Evolutionary conservation across 2,329 filamentous ascomycete genomes (phyloP).

Genomic region (Cladophialophora bantiana): DNA sequence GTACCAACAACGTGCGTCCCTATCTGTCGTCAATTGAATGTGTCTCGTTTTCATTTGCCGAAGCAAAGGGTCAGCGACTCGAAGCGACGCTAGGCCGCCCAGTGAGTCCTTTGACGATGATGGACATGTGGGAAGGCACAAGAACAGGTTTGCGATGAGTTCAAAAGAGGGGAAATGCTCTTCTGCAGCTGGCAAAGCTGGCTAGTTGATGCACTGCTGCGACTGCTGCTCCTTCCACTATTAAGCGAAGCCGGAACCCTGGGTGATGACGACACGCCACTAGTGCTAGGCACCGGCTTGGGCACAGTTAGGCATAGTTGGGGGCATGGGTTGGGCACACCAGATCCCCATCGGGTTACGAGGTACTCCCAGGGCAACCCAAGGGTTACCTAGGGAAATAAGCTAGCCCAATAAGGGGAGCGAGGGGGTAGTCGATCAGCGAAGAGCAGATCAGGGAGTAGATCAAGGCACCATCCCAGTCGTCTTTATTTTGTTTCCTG

Average conservation of each 20-base stretch:
- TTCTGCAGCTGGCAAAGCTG: not conserved
- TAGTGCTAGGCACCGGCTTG: not conserved
- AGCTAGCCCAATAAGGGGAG: not conserved
- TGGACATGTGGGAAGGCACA: not conserved
- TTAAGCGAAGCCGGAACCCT: not conserved
- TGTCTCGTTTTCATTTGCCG: not conserved
- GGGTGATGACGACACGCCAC: not conserved
- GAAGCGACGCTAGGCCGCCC: not conserved
- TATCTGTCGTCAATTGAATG: not conserved
- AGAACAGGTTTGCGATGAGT: slow-evolving; percentile 4
- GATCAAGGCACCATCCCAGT: not conserved
- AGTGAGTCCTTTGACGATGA: not conserved
- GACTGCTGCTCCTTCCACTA: not conserved
- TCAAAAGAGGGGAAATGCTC: not conserved
- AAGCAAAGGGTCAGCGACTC: not conserved
- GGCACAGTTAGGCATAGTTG: not conserved
- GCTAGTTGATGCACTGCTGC: not conserved
- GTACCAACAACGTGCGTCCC: not conserved
- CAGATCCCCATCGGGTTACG: slow-evolving; percentile 5
- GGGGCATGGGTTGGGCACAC: not conserved
- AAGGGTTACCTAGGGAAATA: not conserved
- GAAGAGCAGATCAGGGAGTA: not conserved
- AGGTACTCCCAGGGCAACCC: not conserved
- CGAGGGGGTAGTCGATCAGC: not conserved
- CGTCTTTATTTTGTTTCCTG: not conserved